These are phyloP conservation scores for Exophiala sideris DNA, from an alignment of 2,329 filamentous ascomycete genomes.

Conservation along the genomic window DNA sequence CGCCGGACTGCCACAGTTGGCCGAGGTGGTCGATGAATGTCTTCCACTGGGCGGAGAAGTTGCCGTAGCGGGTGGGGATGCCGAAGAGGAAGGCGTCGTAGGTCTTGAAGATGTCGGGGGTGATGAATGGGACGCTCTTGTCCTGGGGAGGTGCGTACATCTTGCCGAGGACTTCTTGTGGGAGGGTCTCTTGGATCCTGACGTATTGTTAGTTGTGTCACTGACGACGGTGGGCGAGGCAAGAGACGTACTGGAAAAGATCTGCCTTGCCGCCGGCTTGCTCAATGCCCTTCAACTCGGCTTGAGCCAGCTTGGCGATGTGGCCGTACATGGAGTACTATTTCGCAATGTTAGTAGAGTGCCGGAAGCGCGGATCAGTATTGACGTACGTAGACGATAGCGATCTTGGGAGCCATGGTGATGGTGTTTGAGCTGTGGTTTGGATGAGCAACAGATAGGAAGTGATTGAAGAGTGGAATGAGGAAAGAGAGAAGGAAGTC, in stretches of 20 bases:
- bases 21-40: conserved; percentile 80
- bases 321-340: conserved; percentile 96
- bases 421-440: conserved; percentile 43
- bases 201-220: conserved; percentile 13
- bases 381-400: conserved; percentile 76
- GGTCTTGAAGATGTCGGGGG: conserved; percentile 59
- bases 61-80: conserved; percentile 93
- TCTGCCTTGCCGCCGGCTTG: conserved; percentile 78
- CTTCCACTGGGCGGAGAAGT: conserved; percentile 97
- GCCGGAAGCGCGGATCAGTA: not conserved
- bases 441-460: not conserved
- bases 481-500: conserved; percentile 1
- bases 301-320: conserved; percentile 76
- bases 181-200: conserved; percentile 79
- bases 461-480: not conserved
- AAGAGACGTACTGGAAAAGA: conserved; percentile 68
- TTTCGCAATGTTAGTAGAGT: conserved; percentile 4
- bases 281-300: conserved; percentile 86
- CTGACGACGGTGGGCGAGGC: not conserved
- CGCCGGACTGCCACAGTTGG: conserved; percentile 74
- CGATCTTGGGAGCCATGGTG: conserved; percentile 85
- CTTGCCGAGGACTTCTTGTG: conserved; percentile 77
- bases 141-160: conserved; percentile 81
- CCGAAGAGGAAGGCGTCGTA: conserved; percentile 92
- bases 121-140: conserved; percentile 61